Evolutionary conservation across 1,284 basidiomycete genomes (phyloP).

Genomic region (Marasmius fiardii): DNA sequence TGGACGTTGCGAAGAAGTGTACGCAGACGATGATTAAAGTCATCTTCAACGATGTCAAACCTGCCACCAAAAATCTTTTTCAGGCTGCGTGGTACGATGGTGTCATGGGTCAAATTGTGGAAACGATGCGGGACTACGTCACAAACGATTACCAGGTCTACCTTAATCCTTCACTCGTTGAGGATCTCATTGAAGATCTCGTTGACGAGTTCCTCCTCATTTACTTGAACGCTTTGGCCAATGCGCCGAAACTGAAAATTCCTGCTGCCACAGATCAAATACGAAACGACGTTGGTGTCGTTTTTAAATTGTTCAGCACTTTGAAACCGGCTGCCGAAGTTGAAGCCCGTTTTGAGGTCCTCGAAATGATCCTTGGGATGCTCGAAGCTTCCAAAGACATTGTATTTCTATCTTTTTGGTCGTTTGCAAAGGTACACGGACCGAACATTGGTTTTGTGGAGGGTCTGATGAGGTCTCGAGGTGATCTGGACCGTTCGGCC

Average conservation of each 20-base stretch:
- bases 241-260: slow-evolving; percentile 85
- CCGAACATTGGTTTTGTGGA: slow-evolving; percentile 93
- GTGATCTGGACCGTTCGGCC: slow-evolving; percentile 85
- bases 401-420: slow-evolving; percentile 93
- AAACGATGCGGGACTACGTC: slow-evolving; percentile 97
- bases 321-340: slow-evolving; percentile 83
- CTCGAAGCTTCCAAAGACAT: slow-evolving; percentile 90
- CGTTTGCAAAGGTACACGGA: slow-evolving; percentile 94
- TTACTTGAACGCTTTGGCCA: slow-evolving; percentile 87
- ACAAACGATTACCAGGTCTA: slow-evolving; percentile 82
- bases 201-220: slow-evolving; percentile 88
- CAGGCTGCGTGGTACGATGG: slow-evolving; percentile 87
- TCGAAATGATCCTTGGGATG: slow-evolving; percentile 84
- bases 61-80: slow-evolving; percentile 87
- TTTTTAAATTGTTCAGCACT: slow-evolving; percentile 79
- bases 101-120: slow-evolving; percentile 80
- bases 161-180: slow-evolving; percentile 89
- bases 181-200: slow-evolving; percentile 91
- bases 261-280: slow-evolving; percentile 83
- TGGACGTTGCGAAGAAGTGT: slow-evolving; percentile 97
- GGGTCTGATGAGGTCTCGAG: slow-evolving; percentile 83
- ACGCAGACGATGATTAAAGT: slow-evolving; percentile 92
- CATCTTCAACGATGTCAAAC: slow-evolving; percentile 93
- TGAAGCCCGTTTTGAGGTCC: slow-evolving; percentile 80
- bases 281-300: slow-evolving; percentile 75